Conservation (phyloP, 2,329 filamentous ascomycete species). For the Calonectria naviculata region DNA sequence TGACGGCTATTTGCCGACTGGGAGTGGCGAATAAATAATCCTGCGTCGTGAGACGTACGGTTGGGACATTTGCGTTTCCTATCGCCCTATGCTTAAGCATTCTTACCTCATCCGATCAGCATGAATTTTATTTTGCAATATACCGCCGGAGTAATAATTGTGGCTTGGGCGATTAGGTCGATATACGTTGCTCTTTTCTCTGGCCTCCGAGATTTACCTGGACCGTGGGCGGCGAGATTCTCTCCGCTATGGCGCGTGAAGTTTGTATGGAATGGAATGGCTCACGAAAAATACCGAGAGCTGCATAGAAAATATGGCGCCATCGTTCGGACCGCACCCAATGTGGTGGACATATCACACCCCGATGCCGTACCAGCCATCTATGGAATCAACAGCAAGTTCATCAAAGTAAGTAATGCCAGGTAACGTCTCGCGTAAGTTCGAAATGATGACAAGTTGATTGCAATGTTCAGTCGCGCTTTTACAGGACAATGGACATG, state of each 20-base stretch:
- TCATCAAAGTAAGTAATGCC: not conserved
- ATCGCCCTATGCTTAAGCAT: not conserved
- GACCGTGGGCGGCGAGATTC: not conserved
- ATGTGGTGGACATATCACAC: slow-evolving; percentile 29
- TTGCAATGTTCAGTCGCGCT: not conserved
- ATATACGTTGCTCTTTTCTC: not conserved
- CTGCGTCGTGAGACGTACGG: not conserved
- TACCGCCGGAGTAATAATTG: not conserved
- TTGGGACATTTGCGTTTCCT: no score
- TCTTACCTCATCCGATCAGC: no score
- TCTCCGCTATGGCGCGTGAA: not conserved
- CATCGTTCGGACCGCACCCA: slow-evolving; percentile 30
- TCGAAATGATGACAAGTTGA: not conserved
- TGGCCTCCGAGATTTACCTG: not conserved
- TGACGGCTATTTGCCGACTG: no score
- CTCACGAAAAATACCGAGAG: not conserved
- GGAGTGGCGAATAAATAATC: not conserved
- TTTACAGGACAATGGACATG: not conserved
- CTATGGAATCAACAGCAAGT: not conserved
- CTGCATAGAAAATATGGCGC: slow-evolving; percentile 23
- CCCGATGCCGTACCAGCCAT: slow-evolving; percentile 36
- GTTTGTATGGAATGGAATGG: not conserved
- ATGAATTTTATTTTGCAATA: not conserved
- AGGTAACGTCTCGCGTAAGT: no score
- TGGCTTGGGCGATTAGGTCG: not conserved